Conservation (phyloP, 2,329 filamentous ascomycete genomes). For the Neodidymelliopsis sp. region DNA sequence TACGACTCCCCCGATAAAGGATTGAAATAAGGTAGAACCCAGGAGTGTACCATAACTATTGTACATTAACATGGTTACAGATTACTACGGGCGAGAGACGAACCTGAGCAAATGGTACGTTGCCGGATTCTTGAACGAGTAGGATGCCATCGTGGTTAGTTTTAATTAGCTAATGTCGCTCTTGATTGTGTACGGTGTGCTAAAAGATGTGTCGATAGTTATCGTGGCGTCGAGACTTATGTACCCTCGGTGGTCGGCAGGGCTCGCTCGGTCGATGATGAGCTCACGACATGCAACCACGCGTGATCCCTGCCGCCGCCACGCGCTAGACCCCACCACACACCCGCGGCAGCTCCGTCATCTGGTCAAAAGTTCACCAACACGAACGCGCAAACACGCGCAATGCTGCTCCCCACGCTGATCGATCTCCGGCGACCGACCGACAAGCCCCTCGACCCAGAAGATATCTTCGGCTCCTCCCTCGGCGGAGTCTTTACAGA, state of each 20-base stretch:
- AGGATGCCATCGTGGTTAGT: constrained; percentile 52
- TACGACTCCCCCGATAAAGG: constrained; percentile 76
- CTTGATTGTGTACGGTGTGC: background rate
- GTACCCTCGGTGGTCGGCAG: constrained; percentile 3
- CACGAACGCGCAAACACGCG: background rate
- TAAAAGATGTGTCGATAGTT: background rate
- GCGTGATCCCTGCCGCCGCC: background rate
- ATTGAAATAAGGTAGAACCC: constrained; percentile 87
- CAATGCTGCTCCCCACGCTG: constrained; percentile 40
- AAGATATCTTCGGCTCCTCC: constrained; percentile 67
- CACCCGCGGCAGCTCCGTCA: constrained; percentile 1
- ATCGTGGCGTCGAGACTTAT: background rate
- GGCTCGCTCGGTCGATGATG: constrained; percentile 24
- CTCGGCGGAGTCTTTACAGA: constrained; percentile 73
- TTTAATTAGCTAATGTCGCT: background rate
- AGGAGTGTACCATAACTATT: constrained; percentile 84
- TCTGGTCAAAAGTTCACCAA: background rate
- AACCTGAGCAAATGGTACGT: constrained; percentile 82
- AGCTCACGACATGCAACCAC: constrained; percentile 28
- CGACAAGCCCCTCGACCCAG: constrained; percentile 52
- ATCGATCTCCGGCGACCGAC: constrained; percentile 38
- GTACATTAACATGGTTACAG: constrained; percentile 10
- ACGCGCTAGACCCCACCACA: constrained; percentile 4
- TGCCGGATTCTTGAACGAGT: constrained; percentile 65
- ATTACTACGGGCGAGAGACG: background rate